Conservation (phyloP, 768 basidiomycete species). For the Auricularia cornea region DNA sequence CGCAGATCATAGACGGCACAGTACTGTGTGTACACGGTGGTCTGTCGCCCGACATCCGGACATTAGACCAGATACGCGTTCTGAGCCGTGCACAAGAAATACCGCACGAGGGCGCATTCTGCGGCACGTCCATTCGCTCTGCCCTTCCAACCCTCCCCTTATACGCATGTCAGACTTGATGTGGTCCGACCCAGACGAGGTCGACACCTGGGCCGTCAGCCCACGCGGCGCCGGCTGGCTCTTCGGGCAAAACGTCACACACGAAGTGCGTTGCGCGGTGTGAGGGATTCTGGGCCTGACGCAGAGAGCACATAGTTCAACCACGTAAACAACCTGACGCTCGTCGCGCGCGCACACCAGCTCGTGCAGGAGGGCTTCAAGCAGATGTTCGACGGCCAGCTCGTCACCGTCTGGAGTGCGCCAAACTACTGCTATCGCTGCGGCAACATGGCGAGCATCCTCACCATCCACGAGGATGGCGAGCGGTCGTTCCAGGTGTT, state of each 20-base stretch:
- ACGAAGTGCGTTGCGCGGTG: slow-evolving; percentile 57
- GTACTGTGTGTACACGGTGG: slow-evolving; percentile 94
- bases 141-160: background rate
- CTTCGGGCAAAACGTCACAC: slow-evolving; percentile 79
- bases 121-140: slow-evolving; percentile 43
- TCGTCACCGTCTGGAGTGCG: slow-evolving; percentile 90
- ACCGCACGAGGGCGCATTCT: slow-evolving; percentile 98
- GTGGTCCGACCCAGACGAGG: slow-evolving; percentile 97
- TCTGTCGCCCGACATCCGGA: slow-evolving; percentile 90
- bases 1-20: slow-evolving; percentile 89
- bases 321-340: slow-evolving; percentile 75
- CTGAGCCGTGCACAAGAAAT: slow-evolving; percentile 95
- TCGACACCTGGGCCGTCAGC: slow-evolving; percentile 94
- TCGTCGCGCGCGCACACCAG: slow-evolving; percentile 94
- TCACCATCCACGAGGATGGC: slow-evolving; percentile 61
- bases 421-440: slow-evolving; percentile 83
- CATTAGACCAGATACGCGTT: slow-evolving; percentile 89
- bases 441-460: slow-evolving; percentile 86
- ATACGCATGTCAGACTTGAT: slow-evolving; percentile 62
- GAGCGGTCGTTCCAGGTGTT: slow-evolving; percentile 59
- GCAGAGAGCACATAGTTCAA: slow-evolving; percentile 56
- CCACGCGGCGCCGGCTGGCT: slow-evolving; percentile 95
- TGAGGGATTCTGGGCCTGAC: too few relatives aligned
- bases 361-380: slow-evolving; percentile 95
- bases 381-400: slow-evolving; percentile 90